Evolutionary conservation across 768 basidiomycete species (phyloP).

Genomic region (Trichaptum fuscoviolaceum): DNA sequence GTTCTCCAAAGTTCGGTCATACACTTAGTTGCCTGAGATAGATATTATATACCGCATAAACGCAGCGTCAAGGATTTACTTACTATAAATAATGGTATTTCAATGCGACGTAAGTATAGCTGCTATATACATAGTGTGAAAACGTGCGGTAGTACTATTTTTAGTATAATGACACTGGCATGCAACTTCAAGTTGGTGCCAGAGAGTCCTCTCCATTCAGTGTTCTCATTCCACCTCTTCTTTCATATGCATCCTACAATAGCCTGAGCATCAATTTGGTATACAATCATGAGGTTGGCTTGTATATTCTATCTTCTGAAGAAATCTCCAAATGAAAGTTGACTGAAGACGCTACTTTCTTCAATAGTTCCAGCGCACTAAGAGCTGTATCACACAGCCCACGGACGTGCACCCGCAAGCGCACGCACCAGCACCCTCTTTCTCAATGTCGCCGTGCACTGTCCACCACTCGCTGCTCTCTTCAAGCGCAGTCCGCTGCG

Average conservation of each 20-base stretch:
- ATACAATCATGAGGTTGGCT: background rate
- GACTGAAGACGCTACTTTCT: background rate
- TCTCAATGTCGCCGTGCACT: background rate
- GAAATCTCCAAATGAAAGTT: background rate
- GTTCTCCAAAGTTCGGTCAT: conserved; percentile 88
- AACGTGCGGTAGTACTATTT: no score
- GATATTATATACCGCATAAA: background rate
- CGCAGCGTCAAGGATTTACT: no score
- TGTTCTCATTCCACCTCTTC: no score
- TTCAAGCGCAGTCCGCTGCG: background rate
- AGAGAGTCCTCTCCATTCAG: no score
- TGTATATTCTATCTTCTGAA: background rate
- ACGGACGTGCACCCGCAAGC: background rate
- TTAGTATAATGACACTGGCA: no score
- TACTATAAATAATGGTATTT: no score
- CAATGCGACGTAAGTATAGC: no score
- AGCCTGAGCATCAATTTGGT: no score
- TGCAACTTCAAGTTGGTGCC: no score
- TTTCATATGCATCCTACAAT: no score
- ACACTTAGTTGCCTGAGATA: conserved; percentile 19
- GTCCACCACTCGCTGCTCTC: background rate
- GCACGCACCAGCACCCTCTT: background rate
- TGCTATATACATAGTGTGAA: no score
- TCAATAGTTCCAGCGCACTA: background rate
- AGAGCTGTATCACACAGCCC: background rate